Conservation (phyloP, 345 rosid species). For the Gossypium mustelinum region DNA sequence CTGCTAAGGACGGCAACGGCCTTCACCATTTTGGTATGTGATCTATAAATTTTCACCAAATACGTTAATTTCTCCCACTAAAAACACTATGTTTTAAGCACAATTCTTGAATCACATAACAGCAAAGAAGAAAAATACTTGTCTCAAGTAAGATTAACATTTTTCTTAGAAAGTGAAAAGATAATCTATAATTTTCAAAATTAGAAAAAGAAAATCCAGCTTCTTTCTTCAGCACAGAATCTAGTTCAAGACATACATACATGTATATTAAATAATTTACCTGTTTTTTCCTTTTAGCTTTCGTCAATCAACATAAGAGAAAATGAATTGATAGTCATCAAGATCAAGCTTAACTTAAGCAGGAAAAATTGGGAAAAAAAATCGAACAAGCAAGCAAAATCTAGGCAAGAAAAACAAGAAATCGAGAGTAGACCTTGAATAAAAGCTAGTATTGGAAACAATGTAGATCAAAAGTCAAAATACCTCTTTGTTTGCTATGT, state of each 20-base stretch:
- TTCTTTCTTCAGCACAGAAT: not conserved
- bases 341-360: not conserved
- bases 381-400: not conserved
- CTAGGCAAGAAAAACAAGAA: not conserved
- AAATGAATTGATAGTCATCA: not conserved
- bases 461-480: too few species aligned
- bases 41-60: constrained; percentile 38
- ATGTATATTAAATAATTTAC: not conserved
- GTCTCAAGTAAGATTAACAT: too few species aligned
- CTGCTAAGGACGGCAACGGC: constrained; percentile 72
- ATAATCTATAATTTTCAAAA: not conserved
- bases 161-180: not conserved
- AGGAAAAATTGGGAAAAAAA: not conserved
- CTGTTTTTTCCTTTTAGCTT: not conserved
- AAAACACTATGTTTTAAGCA: not conserved
- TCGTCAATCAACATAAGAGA: not conserved
- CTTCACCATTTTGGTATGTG: constrained; percentile 80
- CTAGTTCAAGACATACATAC: not conserved
- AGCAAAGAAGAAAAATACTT: not conserved
- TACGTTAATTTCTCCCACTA: too few species aligned
- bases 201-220: not conserved
- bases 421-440: not conserved
- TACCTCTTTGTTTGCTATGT: too few species aligned
- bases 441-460: not conserved
- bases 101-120: not conserved